phyloP scores from a whole-genome alignment of 257 asterid species.

The Fraxinus excelsior region DNA sequence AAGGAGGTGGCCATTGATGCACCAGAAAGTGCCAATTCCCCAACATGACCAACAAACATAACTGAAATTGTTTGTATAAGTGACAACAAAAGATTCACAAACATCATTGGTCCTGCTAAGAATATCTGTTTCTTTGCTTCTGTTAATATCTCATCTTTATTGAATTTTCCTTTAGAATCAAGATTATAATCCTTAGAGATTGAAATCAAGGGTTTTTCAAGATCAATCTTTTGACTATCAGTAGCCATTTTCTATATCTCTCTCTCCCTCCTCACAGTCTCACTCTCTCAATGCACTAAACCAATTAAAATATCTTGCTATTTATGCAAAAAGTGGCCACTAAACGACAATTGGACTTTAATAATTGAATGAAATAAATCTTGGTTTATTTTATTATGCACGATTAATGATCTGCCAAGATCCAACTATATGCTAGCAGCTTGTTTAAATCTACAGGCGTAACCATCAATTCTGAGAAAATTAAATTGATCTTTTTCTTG shows the following conservation, averaged over 20 bases:
- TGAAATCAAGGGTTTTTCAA: slow-evolving; percentile 33
- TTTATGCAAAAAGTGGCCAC: slow-evolving; percentile 27
- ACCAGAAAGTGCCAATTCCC: slow-evolving; percentile 66
- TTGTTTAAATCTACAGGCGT: no score
- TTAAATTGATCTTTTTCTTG: neutral
- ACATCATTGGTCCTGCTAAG: slow-evolving; percentile 60
- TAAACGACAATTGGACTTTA: slow-evolving; percentile 5
- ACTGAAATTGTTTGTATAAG: slow-evolving; percentile 54
- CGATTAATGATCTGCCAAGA: slow-evolving; percentile 19
- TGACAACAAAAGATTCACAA: slow-evolving; percentile 49
- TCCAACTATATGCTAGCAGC: neutral
- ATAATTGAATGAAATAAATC: slow-evolving; percentile 14
- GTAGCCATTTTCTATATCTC: slow-evolving; percentile 39
- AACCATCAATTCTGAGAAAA: neutral
- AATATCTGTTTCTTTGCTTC: slow-evolving; percentile 46
- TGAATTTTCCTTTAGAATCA: slow-evolving; percentile 24
- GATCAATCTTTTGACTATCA: slow-evolving; percentile 26
- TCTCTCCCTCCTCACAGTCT: neutral
- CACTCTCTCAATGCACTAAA: slow-evolving; percentile 8
- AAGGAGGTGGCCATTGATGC: slow-evolving; percentile 77
- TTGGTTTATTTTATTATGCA: slow-evolving; percentile 16
- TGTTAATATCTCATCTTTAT: slow-evolving; percentile 34
- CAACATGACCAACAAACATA: slow-evolving; percentile 68
- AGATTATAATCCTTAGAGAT: slow-evolving; percentile 22
- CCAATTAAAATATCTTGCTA: slow-evolving; percentile 10